Percentiles rank a stretch among this genome's conserved stretches.
These are phyloP conservation scores for Trichophyton mentagrophytes DNA, from an alignment of 2,329 filamentous ascomycete genomes.

Conservation along the genomic window DNA sequence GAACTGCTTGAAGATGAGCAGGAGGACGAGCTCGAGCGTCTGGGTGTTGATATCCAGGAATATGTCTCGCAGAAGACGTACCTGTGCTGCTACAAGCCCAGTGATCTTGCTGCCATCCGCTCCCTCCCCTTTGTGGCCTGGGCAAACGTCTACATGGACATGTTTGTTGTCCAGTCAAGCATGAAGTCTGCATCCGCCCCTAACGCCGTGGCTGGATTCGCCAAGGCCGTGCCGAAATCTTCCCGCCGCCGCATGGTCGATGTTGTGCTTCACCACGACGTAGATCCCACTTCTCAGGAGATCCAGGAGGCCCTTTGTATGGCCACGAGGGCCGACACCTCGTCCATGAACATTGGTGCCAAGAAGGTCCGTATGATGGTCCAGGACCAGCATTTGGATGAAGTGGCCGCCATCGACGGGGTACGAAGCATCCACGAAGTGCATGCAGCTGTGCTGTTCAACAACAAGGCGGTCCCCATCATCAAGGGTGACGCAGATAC, in stretches of 20 bases:
- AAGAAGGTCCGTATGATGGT: constrained; percentile 10
- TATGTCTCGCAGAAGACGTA: constrained; percentile 11
- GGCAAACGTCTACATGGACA: constrained; percentile 10
- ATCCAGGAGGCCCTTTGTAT: constrained; percentile 7
- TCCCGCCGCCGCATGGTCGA: constrained; percentile 8
- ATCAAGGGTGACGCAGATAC: constrained; percentile 9
- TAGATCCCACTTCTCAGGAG: constrained; percentile 8
- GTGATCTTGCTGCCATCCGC: constrained; percentile 6
- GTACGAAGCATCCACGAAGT: constrained; percentile 14
- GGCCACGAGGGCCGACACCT: constrained; percentile 9
- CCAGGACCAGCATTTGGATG: constrained; percentile 12
- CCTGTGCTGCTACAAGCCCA: constrained; percentile 9
- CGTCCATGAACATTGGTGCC: constrained; percentile 1
- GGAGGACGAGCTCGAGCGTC: constrained; percentile 7
- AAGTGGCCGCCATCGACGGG: constrained; percentile 12
- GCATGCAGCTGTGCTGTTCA: constrained; percentile 12
- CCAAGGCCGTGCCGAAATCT: constrained; percentile 4
- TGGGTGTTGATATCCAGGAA: constrained; percentile 9
- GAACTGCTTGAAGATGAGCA: constrained; percentile 7
- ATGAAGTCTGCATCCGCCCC: constrained; percentile 6
- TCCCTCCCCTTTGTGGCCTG: constrained; percentile 9
- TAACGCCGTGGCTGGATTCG: constrained; percentile 7
- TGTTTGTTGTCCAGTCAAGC: constrained; percentile 8
- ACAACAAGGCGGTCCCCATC: constrained; percentile 14
- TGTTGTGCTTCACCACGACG: constrained; percentile 12